Percentiles rank a stretch among this genome's conserved stretches.
Conservation (phyloP, 768 basidiomycete genomes). For the Flagelloscypha sp. region DNA sequence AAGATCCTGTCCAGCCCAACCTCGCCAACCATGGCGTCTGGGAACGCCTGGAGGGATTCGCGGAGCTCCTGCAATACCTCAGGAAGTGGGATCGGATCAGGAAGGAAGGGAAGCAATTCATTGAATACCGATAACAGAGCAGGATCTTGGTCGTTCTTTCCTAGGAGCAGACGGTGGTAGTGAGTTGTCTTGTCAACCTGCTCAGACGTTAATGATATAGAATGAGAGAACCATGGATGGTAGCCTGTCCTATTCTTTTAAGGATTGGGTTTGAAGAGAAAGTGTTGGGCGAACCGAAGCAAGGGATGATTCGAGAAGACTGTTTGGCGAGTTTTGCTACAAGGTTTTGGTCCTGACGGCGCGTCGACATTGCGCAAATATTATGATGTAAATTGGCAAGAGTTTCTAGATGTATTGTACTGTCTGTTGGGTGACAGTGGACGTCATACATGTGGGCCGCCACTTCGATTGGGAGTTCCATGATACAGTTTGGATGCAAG, state of each 20-base stretch:
- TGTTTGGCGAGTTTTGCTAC: constrained; percentile 57
- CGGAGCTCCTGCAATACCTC: constrained; percentile 56
- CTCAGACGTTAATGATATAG: constrained; percentile 45
- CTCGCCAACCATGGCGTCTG: constrained; percentile 82
- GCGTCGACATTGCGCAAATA: constrained; percentile 79
- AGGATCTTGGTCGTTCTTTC: constrained; percentile 12
- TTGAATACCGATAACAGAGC: constrained; percentile 34
- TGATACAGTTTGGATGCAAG: background rate
- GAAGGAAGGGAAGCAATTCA: constrained; percentile 54
- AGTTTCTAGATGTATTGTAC: constrained; percentile 34
- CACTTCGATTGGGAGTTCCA: constrained; percentile 1
- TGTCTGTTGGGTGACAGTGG: constrained; percentile 91
- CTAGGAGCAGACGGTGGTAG: constrained; percentile 64
- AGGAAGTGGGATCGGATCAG: constrained; percentile 58
- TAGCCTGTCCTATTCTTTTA: constrained; percentile 45
- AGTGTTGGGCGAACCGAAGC: constrained; percentile 59
- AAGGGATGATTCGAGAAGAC: constrained; percentile 69
- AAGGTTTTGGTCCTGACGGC: constrained; percentile 55
- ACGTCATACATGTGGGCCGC: constrained; percentile 70
- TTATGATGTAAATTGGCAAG: constrained; percentile 55
- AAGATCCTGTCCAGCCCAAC: constrained; percentile 83
- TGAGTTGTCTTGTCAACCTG: constrained; percentile 60
- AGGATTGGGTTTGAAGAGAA: constrained; percentile 8
- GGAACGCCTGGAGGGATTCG: constrained; percentile 48
- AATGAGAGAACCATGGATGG: constrained; percentile 91